These are phyloP conservation scores for Glaciozyma antarctica DNA, from an alignment of 768 basidiomycete genomes.

Conservation along the genomic window DNA sequence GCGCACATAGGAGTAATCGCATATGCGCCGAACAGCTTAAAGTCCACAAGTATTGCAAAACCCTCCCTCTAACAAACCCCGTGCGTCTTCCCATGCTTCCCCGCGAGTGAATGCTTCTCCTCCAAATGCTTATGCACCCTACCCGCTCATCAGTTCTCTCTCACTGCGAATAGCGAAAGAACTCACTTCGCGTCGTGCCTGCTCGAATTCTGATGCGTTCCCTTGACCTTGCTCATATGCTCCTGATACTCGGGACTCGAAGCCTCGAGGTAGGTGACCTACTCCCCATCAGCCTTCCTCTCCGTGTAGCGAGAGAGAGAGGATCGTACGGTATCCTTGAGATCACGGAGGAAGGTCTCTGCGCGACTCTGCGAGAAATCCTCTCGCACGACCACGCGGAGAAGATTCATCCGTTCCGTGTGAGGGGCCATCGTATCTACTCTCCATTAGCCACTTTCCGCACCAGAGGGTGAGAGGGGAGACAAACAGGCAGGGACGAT, in stretches of 20 bases:
- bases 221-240: conserved; percentile 26
- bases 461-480: too few relatives aligned
- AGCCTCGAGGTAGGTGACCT: conserved; percentile 33
- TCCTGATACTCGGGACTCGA: conserved; percentile 34
- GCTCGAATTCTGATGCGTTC: conserved; percentile 2
- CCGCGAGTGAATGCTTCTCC: conserved; percentile 39
- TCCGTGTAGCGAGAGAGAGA: neutral
- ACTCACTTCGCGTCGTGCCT: conserved; percentile 6
- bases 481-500: conserved; percentile 22
- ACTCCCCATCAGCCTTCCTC: conserved; percentile 2
- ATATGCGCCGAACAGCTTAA: too few relatives aligned
- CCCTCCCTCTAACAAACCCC: conserved; percentile 31
- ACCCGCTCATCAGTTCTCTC: neutral
- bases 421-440: conserved; percentile 17
- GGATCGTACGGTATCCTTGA: conserved; percentile 18
- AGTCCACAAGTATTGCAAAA: too few relatives aligned
- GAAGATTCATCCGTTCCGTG: conserved; percentile 34
- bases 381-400: conserved; percentile 39
- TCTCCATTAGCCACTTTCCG: too few relatives aligned
- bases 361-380: conserved; percentile 36
- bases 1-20: too few relatives aligned
- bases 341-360: conserved; percentile 37
- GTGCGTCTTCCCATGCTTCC: conserved; percentile 40
- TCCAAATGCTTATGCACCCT: conserved; percentile 23
- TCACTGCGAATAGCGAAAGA: too few relatives aligned